Evolutionary conservation across 2,329 filamentous ascomycete genomes (phyloP).

Genomic region (Volutella citrinella): DNA sequence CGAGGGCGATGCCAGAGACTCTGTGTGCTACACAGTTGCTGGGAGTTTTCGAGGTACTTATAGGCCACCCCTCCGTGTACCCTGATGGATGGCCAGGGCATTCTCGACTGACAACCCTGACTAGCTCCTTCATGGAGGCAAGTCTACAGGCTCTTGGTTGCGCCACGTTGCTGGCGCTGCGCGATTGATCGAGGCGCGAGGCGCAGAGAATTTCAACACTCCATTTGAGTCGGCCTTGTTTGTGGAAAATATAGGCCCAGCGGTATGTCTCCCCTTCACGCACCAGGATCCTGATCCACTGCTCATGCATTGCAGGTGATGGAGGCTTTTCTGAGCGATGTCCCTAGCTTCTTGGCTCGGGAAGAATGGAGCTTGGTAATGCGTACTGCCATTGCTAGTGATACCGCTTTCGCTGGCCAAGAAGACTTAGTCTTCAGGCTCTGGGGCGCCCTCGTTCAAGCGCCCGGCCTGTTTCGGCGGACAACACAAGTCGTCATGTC

Average conservation of each 20-base stretch:
- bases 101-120: too few relatives aligned
- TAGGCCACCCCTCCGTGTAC: too few relatives aligned
- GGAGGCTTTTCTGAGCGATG: conserved; percentile 9
- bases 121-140: conserved; percentile 8
- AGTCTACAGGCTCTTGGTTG: conserved; percentile 4
- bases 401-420: conserved; percentile 2
- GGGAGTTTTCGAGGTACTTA: conserved; percentile 8
- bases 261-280: not conserved
- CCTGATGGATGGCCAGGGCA: too few relatives aligned
- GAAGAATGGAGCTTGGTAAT: conserved; percentile 7
- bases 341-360: conserved; percentile 7
- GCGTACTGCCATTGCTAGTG: conserved; percentile 6
- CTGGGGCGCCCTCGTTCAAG: conserved; percentile 7
- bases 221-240: conserved; percentile 9
- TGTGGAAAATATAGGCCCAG: conserved; percentile 9
- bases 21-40: conserved; percentile 8
- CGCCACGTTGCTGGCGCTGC: conserved; percentile 9
- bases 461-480: conserved; percentile 4
- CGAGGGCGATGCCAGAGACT: conserved; percentile 7
- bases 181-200: conserved; percentile 8
- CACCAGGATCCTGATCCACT: not conserved
- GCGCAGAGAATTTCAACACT: conserved; percentile 5
- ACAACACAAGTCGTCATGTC: conserved; percentile 3
- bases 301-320: conserved; percentile 6
- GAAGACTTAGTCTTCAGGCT: conserved; percentile 3